Evolutionary conservation across 148 eudicot species (phyloP), one percentile per base, ranked within the genome.

Genomic region (Gaultheria prostrata): DNA sequence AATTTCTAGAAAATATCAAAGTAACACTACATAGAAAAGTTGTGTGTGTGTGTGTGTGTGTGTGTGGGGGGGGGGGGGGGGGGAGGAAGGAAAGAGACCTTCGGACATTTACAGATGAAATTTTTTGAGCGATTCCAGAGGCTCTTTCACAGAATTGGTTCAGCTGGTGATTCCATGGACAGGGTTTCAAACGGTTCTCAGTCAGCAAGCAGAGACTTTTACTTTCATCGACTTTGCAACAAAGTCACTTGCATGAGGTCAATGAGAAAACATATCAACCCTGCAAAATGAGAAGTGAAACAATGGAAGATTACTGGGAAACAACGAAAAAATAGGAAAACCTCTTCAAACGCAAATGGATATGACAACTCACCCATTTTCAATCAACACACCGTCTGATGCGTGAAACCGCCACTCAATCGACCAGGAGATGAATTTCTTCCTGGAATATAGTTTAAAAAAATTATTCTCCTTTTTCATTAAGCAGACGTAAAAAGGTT

Each of bases 361-460:
- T 51, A 81, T 76, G 67, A 82, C 24, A 50, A 80, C 97, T 89
- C 85, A 97, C 99, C 93, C 92, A 69, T 97, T 94, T 71, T 97
- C 96, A 82, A 92, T 88, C 33, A 97, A 86, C 79, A 88, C 93
- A 86, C 92, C 91, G 81, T 95, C 92, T 21, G 98, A 91, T 45
- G 92, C 92, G 88, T 95, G 90, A 88, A 95, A 97, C 67, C 94
- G 90, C 99, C 99, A 97, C 86, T 97, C 98, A 75, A 97, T 88
- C 45, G 98, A 95, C 99, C 99, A 97, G 24, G 80, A 88, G 80
- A 95, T 97, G 85, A 72, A 85, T 84, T 89, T 95, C 80, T 86
- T 89, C 92, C 98, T 97, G 93, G 21, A 78, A 81, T 67, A 83
- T 15, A 48, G 28, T 54, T 84, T 12, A 81, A 35, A 57, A 82